Evolutionary conservation across 805 yeast species (phyloP).

Genomic region (Zygosaccharomyces pseudorouxii): DNA sequence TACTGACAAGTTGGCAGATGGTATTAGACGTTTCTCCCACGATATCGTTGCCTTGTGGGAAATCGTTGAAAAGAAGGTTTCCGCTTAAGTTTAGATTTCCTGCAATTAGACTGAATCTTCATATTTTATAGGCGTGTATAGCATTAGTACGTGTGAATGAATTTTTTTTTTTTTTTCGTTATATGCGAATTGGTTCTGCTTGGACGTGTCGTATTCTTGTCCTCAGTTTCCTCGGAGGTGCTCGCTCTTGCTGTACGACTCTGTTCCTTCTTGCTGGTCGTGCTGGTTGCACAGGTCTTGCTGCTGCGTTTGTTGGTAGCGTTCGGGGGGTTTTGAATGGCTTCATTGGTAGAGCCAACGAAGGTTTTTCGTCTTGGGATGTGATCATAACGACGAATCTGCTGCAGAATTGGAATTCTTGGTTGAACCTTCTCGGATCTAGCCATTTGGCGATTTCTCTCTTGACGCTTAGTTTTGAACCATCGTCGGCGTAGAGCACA

Average conservation of each 20-base stretch:
- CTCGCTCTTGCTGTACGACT: background rate
- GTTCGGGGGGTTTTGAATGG: conserved; percentile 31
- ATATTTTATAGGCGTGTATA: conserved; percentile 3
- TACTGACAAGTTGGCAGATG: conserved; percentile 94
- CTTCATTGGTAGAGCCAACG: conserved; percentile 27
- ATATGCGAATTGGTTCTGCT: conserved; percentile 14
- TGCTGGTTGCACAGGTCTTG: background rate
- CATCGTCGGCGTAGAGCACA: conserved; percentile 24
- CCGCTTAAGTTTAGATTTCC: conserved; percentile 31
- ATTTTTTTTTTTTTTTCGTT: conserved; percentile 6
- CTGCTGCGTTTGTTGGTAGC: conserved; percentile 1
- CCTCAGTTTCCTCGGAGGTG: too few relatives aligned
- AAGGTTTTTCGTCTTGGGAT: conserved; percentile 5
- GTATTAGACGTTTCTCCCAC: conserved; percentile 95
- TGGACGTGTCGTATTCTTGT: conserved; percentile 15
- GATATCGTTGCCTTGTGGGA: conserved; percentile 78
- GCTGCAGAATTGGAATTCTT: conserved; percentile 29
- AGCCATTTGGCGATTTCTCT: conserved; percentile 16
- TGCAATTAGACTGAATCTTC: background rate
- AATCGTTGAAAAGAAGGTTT: conserved; percentile 56
- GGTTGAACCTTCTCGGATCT: conserved; percentile 23
- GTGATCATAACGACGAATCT: conserved; percentile 24
- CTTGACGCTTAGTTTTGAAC: conserved; percentile 20
- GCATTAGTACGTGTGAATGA: conserved; percentile 5
- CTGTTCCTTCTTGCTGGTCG: conserved; percentile 3